Evolutionary conservation across 495 filamentous ascomycete genomes (phyloP), one percentile per base, ranked within the genome.

Genomic region (Alectoria sarmentosa): DNA sequence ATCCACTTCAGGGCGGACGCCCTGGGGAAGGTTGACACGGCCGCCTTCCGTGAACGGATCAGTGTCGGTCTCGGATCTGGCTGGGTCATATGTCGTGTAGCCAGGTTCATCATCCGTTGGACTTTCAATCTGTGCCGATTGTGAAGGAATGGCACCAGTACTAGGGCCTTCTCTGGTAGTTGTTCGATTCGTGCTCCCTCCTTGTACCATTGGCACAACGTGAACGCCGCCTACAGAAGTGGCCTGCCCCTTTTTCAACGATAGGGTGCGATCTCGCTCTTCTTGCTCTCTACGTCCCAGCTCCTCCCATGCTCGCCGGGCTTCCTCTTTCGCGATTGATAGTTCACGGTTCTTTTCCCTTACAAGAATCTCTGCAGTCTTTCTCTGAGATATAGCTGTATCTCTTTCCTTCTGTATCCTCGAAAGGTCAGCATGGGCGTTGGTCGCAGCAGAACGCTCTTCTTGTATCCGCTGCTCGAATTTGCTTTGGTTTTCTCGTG

Each of bases 221-320:
- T 97, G 91, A 30, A 97, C 91, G 23, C 92, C 95, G 54, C 92
- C 91, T 17, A 98, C 90, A 30, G 93, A 75, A 1, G 91, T 96
- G 21, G 92, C 89, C 63, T 89, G 85, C n/a, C 94, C 95, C 55
- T 90, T 87, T 71, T 91, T 85, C 21, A 98, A 82, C 39, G 88
- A 89, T 62, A 83, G 82, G 11, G 90, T 95, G n/a, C 90, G 79
- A 62, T 98, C 93, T n/a, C 95, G 83, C 73, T 97, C 93, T 74
- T 96, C 91, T 69, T 96, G 91, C 74, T 97, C 95, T 56, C 92
- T 85, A 54, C 94, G 84, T 26, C 94, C 94, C 3, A 98, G 84
- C 71, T 98, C 94, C 71, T 98, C 94, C 94, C 94, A 98, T 3
- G 94, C 94, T 60, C 94, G 84, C 38, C 95, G 85, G 36, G 95